Base-by-base conservation (phyloP, 805 yeast species). In the Cyberlindnera misumaiensis region DNA sequence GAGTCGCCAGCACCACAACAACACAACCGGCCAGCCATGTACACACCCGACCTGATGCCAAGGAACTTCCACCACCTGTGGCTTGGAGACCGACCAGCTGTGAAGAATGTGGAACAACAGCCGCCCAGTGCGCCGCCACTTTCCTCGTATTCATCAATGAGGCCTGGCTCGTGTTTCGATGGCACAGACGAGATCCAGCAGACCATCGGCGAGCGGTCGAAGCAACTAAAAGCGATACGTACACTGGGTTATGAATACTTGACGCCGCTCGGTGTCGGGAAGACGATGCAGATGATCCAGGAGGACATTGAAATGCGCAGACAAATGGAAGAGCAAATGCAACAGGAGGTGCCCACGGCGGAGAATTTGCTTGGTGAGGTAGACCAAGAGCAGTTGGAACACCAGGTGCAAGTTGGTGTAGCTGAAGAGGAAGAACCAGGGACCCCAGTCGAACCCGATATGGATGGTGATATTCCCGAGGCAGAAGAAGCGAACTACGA, bases 211-310 rank as follows among this genome's bases (percentile, higher is more conserved):
- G 36, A 39, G 44, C 40, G 46, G 30, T 25, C 48, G 8, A 40
- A 43, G 16, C 42, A 54, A 49, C 22, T 60, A 52, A 15, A 53
- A 33, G 39, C 46, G 27, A 60, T 75, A 24, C 60, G 71, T 7
- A 62, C 62, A 4, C 48, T 69, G 16, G 86, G 85, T 0, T 67
- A 63, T 55, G 48, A 64, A 11, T 64, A 63, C 39, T 51, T 82
- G 40, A 63, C 64, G 32, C 87, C 88, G 0, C 67, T 80, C 10
- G 88, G 87, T 0, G 51, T 77, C 9, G 64, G 66, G 3, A 75
- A 70, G 53, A 80, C 84, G 1, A 64, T 77, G 69, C 58, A 58
- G 28, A 65, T 62, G 27, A 38, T 65, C 15, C 35, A 48, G 9
- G 64, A 62, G 28, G 64, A 61, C 32, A 38, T 40, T 5, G 51